Base-by-base conservation (phyloP, 495 filamentous ascomycete genomes). In the Hyaloscypha finlandica region DNA sequence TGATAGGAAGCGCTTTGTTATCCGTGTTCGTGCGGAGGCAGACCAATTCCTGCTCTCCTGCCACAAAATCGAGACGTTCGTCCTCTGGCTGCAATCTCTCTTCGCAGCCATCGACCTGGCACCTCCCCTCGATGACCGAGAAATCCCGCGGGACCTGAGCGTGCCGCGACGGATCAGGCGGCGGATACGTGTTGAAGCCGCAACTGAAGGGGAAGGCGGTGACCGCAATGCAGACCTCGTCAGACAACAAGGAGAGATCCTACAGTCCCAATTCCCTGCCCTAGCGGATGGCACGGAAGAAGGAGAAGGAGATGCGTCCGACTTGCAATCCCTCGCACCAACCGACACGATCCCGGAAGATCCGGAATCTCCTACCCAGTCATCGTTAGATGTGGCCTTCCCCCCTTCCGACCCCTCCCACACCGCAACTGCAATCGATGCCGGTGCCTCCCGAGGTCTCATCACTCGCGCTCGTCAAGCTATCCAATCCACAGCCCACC, bases 1-100 rank as follows among this genome's bases (percentile, higher is more conserved):
- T 4, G 22, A 59, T 52, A 86, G 84, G 63, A 79, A 81, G 32
- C 80, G 83, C 33, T 84, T 83, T 70, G 84, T 88, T 42, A 82
- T 90, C 53, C 83, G 88, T n/a, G 65, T 90, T 57, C 78, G 88
- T 20, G 78, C 81, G 12, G 88, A 90, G 68, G 81, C 84, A 5
- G 86, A 90, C 61, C 88, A 90, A 75, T 85, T 90, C 63, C 69
- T 90, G 6, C 72, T 90, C 25, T 83, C 83, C 20, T 86, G 83
- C 68, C 68, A 78, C 45, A 78, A 81, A 20, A 71, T 88, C 59
- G 79, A 82, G 53, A 79, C 78, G 4, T 85, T 87, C 66, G 75
- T 87, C 60, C 77, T 77, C 19, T 86, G 88, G 84, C 73, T 90
- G 0, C 78, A 86, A 64, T 72, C 74, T 6, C 66, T 88, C 35